Evolutionary conservation across 2,329 filamentous ascomycete genomes (phyloP).

Genomic region (Xylariaceae sp.): DNA sequence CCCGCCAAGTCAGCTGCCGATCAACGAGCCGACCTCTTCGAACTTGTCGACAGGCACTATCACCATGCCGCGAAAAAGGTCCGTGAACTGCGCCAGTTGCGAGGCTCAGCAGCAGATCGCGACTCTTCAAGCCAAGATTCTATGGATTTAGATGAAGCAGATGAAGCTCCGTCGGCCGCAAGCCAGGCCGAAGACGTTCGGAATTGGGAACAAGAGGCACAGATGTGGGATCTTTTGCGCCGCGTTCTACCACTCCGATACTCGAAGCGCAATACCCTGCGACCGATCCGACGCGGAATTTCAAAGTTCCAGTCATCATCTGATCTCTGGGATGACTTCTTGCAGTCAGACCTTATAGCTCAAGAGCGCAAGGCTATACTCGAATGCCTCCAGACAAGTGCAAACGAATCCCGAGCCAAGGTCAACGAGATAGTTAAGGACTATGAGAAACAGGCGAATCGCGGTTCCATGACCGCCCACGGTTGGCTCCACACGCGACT

Average conservation of each 20-base stretch:
- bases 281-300: slow-evolving; percentile 34
- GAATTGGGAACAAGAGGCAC: slow-evolving; percentile 76
- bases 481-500: slow-evolving; percentile 92
- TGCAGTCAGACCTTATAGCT: slow-evolving; percentile 69
- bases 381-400: slow-evolving; percentile 81
- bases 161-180: slow-evolving; percentile 32
- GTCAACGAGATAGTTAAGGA: slow-evolving; percentile 75
- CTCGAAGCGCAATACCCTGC: slow-evolving; percentile 35
- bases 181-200: slow-evolving; percentile 45
- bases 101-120: slow-evolving; percentile 34
- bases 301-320: slow-evolving; percentile 28
- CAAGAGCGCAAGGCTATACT: slow-evolving; percentile 77
- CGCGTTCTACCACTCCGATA: slow-evolving; percentile 72
- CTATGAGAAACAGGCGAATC: slow-evolving; percentile 71
- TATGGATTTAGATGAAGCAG: slow-evolving; percentile 56
- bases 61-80: slow-evolving; percentile 50
- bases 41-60: slow-evolving; percentile 65
- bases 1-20: slow-evolving; percentile 48
- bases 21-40: slow-evolving; percentile 63
- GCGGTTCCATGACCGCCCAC: slow-evolving; percentile 78
- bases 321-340: slow-evolving; percentile 65
- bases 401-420: slow-evolving; percentile 62
- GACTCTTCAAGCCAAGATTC: slow-evolving; percentile 41
- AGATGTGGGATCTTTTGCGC: slow-evolving; percentile 85
- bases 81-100: slow-evolving; percentile 41